A percentile compares a stretch with the other conserved stretches of the same genome.
Conservation (phyloP, 768 basidiomycete species). For the Dacryopinax spathularia region DNA sequence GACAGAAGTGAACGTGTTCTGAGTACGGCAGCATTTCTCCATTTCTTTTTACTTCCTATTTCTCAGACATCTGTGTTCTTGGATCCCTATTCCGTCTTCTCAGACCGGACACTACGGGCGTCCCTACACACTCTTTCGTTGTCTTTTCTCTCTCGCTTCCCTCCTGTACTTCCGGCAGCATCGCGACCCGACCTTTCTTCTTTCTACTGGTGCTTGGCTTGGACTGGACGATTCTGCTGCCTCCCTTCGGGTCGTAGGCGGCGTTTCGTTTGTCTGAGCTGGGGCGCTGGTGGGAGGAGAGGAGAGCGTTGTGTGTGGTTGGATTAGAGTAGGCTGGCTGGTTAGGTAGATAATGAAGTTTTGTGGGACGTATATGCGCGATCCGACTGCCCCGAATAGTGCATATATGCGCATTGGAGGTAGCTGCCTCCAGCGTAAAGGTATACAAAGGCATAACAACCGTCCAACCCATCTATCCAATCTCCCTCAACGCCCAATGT, state of each 20-base stretch:
- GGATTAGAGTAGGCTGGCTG: too few species aligned
- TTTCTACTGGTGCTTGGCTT: background rate
- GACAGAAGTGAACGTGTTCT: slow-evolving; percentile 3
- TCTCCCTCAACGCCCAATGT: too few species aligned
- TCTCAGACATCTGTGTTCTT: background rate
- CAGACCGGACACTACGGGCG: background rate
- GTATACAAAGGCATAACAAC: too few species aligned
- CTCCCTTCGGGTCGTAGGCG: slow-evolving; percentile 1
- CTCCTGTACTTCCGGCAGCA: background rate
- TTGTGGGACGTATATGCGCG: too few species aligned
- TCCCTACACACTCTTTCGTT: background rate
- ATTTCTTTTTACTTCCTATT: background rate
- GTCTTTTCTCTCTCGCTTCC: background rate
- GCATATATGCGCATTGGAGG: too few species aligned
- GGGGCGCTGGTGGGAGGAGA: background rate
- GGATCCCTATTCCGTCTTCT: background rate
- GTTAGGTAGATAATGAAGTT: too few species aligned
- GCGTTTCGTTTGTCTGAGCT: background rate
- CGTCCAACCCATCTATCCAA: too few species aligned
- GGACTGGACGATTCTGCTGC: background rate
- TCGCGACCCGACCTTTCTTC: background rate
- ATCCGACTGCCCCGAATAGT: too few species aligned
- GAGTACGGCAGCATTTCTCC: background rate
- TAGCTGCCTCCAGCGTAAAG: too few species aligned
- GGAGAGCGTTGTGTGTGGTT: background rate